These are phyloP conservation scores for Podila minutissima DNA, from an alignment of 192 early-diverging fungal species.

Conservation along the genomic window DNA sequence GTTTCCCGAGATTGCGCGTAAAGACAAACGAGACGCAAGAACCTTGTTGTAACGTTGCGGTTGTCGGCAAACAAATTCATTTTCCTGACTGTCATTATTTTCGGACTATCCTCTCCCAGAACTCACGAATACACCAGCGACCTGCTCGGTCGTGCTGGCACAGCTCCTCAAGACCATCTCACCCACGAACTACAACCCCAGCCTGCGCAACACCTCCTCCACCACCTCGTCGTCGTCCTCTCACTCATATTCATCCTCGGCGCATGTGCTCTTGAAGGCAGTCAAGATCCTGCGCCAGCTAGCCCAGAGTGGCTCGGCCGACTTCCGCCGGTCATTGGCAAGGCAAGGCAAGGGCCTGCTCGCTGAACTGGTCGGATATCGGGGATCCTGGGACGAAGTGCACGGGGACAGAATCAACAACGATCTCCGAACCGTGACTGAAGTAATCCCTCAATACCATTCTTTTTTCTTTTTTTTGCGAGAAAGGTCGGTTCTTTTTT, in stretches of 20 bases:
- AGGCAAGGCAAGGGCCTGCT: slow-evolving; percentile 20
- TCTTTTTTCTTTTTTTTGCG: background rate
- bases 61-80: background rate
- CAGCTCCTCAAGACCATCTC: slow-evolving; percentile 39
- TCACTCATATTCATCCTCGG: slow-evolving; percentile 18
- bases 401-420: slow-evolving; percentile 42
- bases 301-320: slow-evolving; percentile 34
- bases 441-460: slow-evolving; percentile 5
- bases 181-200: slow-evolving; percentile 2
- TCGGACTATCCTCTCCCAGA: background rate
- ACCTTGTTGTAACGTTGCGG: background rate
- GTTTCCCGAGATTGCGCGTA: slow-evolving; percentile 45
- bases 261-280: slow-evolving; percentile 36
- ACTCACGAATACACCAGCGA: slow-evolving; percentile 31
- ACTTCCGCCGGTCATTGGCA: slow-evolving; percentile 22
- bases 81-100: background rate
- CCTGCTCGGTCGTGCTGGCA: slow-evolving; percentile 12
- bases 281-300: slow-evolving; percentile 48
- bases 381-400: slow-evolving; percentile 39
- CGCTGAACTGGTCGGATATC: slow-evolving; percentile 27
- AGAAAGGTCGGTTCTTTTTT: too few species aligned
- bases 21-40: background rate
- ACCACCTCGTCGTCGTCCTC: slow-evolving; percentile 5
- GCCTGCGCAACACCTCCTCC: background rate
- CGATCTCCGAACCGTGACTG: slow-evolving; percentile 29